A percentile compares a stretch with the other conserved stretches of the same genome.
Conservation (phyloP, 305 asterid genomes). For the Solanum hybrid region DNA sequence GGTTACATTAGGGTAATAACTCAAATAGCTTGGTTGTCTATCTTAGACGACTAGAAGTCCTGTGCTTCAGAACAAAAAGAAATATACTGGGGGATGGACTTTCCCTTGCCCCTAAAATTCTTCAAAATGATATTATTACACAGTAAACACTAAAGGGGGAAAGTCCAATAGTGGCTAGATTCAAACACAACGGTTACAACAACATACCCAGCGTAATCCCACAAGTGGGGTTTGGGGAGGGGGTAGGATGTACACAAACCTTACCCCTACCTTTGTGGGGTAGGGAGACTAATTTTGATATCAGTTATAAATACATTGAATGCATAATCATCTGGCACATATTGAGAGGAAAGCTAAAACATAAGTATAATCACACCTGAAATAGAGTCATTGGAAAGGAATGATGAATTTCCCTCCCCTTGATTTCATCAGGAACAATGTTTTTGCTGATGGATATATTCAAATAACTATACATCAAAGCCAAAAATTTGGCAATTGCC, state of each 20-base stretch:
- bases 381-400: slow-evolving; percentile 82
- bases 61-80: not conserved
- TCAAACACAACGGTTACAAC: not conserved
- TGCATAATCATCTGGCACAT: not conserved
- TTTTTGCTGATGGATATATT: slow-evolving; percentile 57
- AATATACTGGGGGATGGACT: not conserved
- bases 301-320: not conserved
- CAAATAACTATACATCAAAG: slow-evolving; percentile 57
- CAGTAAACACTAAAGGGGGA: not conserved
- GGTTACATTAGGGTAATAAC: not conserved
- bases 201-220: not conserved
- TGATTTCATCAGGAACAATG: slow-evolving; percentile 72
- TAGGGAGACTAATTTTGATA: not conserved
- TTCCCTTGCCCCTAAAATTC: not conserved
- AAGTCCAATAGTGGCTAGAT: not conserved
- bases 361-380: slow-evolving; percentile 39
- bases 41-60: not conserved
- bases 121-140: not conserved
- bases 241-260: not conserved
- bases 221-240: not conserved
- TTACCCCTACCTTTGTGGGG: not conserved
- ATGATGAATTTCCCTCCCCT: slow-evolving; percentile 83
- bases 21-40: not conserved
- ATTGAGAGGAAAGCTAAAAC: not conserved
- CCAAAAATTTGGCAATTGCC: slow-evolving; percentile 66